Evolutionary conservation across 768 basidiomycete species (phyloP).

Genomic region (Clitopilus passeckerianus): DNA sequence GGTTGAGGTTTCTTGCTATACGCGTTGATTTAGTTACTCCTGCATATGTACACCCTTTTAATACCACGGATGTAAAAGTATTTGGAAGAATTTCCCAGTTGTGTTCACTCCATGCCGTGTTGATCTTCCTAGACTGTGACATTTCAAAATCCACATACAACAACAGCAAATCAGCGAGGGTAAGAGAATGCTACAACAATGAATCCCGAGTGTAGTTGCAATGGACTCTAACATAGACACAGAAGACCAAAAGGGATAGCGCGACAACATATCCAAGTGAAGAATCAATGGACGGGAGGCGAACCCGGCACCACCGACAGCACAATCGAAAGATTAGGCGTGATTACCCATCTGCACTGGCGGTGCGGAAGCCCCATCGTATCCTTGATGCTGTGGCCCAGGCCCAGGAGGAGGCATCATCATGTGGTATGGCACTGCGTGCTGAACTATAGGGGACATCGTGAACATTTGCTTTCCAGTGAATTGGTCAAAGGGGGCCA

Average conservation of each 20-base stretch:
- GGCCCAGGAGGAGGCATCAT: conserved; percentile 84
- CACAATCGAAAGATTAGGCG: conserved; percentile 33
- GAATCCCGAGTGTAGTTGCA: conserved; percentile 6
- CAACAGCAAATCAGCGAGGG: conserved; percentile 17
- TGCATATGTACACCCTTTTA: conserved; percentile 3
- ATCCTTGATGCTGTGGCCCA: conserved; percentile 58
- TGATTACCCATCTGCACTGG: conserved; percentile 80
- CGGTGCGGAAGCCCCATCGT: conserved; percentile 65
- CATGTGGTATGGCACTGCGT: conserved; percentile 86
- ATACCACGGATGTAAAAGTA: not conserved
- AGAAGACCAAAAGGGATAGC: not conserved
- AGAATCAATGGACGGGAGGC: not conserved
- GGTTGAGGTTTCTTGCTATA: conserved; percentile 56
- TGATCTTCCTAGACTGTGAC: conserved; percentile 15
- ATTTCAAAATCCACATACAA: conserved; percentile 33
- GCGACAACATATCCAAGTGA: not conserved
- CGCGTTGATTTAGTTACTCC: conserved; percentile 9
- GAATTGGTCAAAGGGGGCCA: conserved; percentile 15
- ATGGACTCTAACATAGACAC: not conserved
- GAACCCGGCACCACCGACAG: not conserved
- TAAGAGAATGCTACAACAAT: conserved; percentile 10
- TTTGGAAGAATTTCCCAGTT: too few relatives aligned
- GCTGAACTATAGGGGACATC: conserved; percentile 56
- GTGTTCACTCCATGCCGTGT: not conserved
- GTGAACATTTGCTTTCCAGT: conserved; percentile 23